phyloP scores from a whole-genome alignment of 192 early-diverging fungal species.

The Coemansia sp. region DNA sequence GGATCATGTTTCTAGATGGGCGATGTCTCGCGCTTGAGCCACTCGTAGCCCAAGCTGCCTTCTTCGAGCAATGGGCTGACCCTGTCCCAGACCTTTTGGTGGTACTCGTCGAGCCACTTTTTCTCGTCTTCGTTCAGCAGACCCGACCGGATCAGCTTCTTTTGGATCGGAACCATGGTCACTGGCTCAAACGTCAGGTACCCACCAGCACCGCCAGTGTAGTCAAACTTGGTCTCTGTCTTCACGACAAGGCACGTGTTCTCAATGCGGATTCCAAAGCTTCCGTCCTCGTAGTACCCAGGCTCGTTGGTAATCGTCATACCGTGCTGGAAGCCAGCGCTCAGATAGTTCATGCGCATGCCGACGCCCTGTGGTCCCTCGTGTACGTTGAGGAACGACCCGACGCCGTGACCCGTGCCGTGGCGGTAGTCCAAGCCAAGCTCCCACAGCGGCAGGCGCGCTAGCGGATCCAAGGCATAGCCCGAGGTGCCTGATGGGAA shows the following conservation, averaged over 20 bases:
- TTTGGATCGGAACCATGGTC: conserved; percentile 88
- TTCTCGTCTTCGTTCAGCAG: conserved; percentile 77
- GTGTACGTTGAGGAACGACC: conserved; percentile 93
- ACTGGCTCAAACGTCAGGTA: conserved; percentile 93
- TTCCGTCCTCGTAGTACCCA: conserved; percentile 96
- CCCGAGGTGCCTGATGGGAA: conserved; percentile 90
- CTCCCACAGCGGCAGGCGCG: conserved; percentile 86
- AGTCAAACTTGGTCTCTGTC: conserved; percentile 76
- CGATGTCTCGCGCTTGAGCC: conserved; percentile 83
- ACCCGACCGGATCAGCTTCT: conserved; percentile 74
- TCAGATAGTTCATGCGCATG: conserved; percentile 73
- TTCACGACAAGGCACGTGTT: conserved; percentile 86
- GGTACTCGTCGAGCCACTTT: conserved; percentile 90
- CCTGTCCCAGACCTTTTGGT: conserved; percentile 73
- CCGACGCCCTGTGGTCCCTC: conserved; percentile 96
- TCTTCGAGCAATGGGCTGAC: conserved; percentile 79
- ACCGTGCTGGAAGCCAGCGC: conserved; percentile 76
- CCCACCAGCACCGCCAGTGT: conserved; percentile 69
- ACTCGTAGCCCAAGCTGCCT: conserved; percentile 69
- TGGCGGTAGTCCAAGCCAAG: conserved; percentile 96
- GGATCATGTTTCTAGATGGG: conserved; percentile 56
- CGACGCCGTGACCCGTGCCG: conserved; percentile 98
- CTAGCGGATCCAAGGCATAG: conserved; percentile 89
- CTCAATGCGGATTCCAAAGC: conserved; percentile 98
- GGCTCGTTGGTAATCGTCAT: conserved; percentile 99